Conservation (phyloP, 2,329 filamentous ascomycete species). For the Talaromyces albobiverticillius region DNA sequence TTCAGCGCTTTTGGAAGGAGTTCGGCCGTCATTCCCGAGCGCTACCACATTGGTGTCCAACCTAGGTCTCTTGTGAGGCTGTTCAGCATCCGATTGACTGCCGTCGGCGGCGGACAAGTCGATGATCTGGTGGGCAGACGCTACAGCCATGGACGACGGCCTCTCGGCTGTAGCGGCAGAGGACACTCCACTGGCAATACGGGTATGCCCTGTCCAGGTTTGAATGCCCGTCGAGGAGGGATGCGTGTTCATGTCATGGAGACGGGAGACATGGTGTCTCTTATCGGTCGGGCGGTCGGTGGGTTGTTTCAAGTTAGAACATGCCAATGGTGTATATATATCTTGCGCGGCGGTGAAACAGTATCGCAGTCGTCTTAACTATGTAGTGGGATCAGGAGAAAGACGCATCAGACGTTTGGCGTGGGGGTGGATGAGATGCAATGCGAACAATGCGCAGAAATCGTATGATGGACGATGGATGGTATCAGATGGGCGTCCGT, state of each 20-base stretch:
- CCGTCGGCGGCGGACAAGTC: conserved; percentile 34
- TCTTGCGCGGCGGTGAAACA: not conserved
- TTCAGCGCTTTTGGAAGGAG: conserved; percentile 24
- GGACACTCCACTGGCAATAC: conserved; percentile 27
- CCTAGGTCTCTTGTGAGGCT: conserved; percentile 34
- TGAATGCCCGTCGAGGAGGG: conserved; percentile 37
- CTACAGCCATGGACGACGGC: conserved; percentile 24
- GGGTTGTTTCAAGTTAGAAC: not conserved
- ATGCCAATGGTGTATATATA: not conserved
- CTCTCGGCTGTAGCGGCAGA: conserved; percentile 20
- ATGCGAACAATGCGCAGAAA: not conserved
- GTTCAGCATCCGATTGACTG: conserved; percentile 31
- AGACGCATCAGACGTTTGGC: conserved; percentile 1
- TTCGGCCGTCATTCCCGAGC: conserved; percentile 21
- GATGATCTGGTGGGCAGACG: conserved; percentile 28
- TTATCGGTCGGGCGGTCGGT: conserved; percentile 16
- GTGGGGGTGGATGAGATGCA: not conserved
- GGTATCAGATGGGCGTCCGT: not conserved
- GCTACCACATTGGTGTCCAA: conserved; percentile 30
- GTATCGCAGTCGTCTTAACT: not conserved
- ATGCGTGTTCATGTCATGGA: conserved; percentile 41
- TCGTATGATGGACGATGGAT: conserved; percentile 12
- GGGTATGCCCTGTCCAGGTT: conserved; percentile 35
- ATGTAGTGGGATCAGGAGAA: not conserved
- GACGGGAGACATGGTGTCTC: conserved; percentile 39